Conservation (phyloP, 2,329 filamentous ascomycete genomes). For the Rutstroemia sp. region DNA sequence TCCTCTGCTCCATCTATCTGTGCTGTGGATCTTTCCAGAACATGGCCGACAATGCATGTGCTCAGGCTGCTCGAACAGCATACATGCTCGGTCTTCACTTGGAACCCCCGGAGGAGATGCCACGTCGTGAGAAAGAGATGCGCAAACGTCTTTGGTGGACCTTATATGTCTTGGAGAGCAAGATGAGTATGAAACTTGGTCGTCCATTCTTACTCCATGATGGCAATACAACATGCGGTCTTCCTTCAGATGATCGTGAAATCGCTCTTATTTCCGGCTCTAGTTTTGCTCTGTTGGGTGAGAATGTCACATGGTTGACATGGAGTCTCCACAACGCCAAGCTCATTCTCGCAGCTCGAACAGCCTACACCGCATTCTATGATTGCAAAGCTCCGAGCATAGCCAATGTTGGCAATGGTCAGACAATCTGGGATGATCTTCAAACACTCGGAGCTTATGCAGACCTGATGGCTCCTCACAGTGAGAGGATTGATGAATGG, state of each 20-base stretch:
- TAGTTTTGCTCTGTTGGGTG: slow-evolving; percentile 25
- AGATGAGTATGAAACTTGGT: slow-evolving; percentile 32
- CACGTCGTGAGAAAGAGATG: slow-evolving; percentile 30
- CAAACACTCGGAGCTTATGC: slow-evolving; percentile 27
- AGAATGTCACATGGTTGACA: slow-evolving; percentile 29
- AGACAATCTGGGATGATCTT: slow-evolving; percentile 27
- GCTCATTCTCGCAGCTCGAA: slow-evolving; percentile 27
- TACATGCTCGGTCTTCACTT: slow-evolving; percentile 35
- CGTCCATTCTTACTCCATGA: slow-evolving; percentile 29
- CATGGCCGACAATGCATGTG: slow-evolving; percentile 31
- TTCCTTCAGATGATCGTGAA: slow-evolving; percentile 30
- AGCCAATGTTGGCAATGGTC: slow-evolving; percentile 12
- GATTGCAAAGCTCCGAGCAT: slow-evolving; percentile 23
- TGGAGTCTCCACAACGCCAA: slow-evolving; percentile 27
- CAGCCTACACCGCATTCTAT: slow-evolving; percentile 29
- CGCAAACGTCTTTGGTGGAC: slow-evolving; percentile 41
- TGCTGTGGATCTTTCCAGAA: slow-evolving; percentile 34
- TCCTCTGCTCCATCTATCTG: slow-evolving; percentile 34
- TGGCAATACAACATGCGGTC: slow-evolving; percentile 23
- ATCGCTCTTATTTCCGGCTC: slow-evolving; percentile 22
- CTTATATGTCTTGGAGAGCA: slow-evolving; percentile 36
- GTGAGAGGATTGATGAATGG: slow-evolving; percentile 29
- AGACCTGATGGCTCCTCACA: slow-evolving; percentile 21
- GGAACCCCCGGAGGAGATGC: slow-evolving; percentile 31
- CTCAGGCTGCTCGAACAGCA: slow-evolving; percentile 32